These are phyloP conservation scores for Pogostemon cablin DNA, from an alignment of 257 asterid genomes.

Conservation along the genomic window DNA sequence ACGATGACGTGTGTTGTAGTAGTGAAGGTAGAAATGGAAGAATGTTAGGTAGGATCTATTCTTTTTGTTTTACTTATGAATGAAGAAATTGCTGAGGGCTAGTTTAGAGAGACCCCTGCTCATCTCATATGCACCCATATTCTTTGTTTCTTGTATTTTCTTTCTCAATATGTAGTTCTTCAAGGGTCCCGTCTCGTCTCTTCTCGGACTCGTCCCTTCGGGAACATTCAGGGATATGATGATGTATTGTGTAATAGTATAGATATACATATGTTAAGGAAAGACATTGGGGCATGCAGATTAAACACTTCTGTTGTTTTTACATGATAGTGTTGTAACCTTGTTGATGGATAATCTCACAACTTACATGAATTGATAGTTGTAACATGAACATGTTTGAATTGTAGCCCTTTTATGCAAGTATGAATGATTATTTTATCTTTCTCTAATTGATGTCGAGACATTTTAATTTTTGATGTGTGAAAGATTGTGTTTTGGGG, in stretches of 20 bases:
- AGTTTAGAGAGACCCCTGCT: slow-evolving; percentile 41
- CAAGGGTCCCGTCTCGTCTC: slow-evolving; percentile 1
- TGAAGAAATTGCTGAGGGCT: slow-evolving; percentile 29
- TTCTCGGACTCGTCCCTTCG: background rate
- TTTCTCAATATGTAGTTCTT: slow-evolving; percentile 8
- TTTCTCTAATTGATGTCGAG: too few species aligned
- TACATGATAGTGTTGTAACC: too few species aligned
- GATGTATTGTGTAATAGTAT: slow-evolving; percentile 17
- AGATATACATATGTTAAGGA: background rate
- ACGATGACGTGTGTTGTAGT: slow-evolving; percentile 29
- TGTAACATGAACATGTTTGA: too few species aligned
- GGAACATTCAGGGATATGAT: slow-evolving; percentile 23
- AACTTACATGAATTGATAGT: too few species aligned
- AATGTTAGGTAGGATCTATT: slow-evolving; percentile 44
- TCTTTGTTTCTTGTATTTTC: slow-evolving; percentile 25
- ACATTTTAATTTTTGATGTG: too few species aligned
- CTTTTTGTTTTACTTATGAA: slow-evolving; percentile 32
- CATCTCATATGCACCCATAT: slow-evolving; percentile 27
- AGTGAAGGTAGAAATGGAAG: slow-evolving; percentile 35
- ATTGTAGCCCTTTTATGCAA: too few species aligned
- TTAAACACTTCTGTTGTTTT: too few species aligned
- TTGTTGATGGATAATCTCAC: too few species aligned
- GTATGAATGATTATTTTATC: too few species aligned
- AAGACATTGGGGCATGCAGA: background rate
- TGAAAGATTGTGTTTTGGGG: too few species aligned